These are phyloP conservation scores for Suhomyces panamericanus DNA, from an alignment of 1,139 yeast genomes.

Conservation along the genomic window DNA sequence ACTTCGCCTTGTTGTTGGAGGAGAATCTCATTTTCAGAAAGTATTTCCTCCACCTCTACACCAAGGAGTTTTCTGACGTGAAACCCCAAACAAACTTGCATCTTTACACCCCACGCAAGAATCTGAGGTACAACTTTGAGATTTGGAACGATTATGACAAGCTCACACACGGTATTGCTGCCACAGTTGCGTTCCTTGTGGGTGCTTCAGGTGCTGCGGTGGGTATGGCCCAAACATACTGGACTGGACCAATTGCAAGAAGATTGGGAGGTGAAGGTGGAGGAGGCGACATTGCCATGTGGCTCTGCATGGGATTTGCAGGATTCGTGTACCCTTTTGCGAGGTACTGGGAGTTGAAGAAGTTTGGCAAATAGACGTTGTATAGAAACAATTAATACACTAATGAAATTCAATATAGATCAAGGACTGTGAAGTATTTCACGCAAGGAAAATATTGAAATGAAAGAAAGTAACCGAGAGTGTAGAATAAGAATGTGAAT, in stretches of 20 bases:
- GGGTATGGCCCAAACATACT: conserved; percentile 83
- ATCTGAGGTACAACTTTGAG: conserved; percentile 58
- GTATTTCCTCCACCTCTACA: conserved; percentile 48
- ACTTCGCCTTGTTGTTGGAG: conserved; percentile 67
- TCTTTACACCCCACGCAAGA: conserved; percentile 18
- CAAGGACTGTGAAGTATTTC: too few species aligned
- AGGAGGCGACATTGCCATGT: conserved; percentile 83
- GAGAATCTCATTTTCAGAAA: conserved; percentile 75
- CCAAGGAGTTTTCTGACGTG: conserved; percentile 49
- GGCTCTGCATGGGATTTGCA: conserved; percentile 74
- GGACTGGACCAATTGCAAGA: conserved; percentile 69
- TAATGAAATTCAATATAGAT: neutral
- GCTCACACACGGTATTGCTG: conserved; percentile 66
- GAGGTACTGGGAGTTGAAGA: conserved; percentile 63
- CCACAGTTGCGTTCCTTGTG: conserved; percentile 54
- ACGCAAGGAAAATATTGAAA: too few species aligned
- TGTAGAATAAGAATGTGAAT: too few species aligned
- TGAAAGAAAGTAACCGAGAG: too few species aligned
- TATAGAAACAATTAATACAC: too few species aligned
- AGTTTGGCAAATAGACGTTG: conserved; percentile 33
- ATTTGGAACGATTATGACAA: conserved; percentile 60
- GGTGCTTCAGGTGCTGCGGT: conserved; percentile 77
- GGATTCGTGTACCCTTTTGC: conserved; percentile 62
- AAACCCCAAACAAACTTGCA: conserved; percentile 11
- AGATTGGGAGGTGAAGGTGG: conserved; percentile 50